Base-by-base conservation (phyloP, 2,329 filamentous ascomycete species). In the Hysterium pulicare region DNA sequence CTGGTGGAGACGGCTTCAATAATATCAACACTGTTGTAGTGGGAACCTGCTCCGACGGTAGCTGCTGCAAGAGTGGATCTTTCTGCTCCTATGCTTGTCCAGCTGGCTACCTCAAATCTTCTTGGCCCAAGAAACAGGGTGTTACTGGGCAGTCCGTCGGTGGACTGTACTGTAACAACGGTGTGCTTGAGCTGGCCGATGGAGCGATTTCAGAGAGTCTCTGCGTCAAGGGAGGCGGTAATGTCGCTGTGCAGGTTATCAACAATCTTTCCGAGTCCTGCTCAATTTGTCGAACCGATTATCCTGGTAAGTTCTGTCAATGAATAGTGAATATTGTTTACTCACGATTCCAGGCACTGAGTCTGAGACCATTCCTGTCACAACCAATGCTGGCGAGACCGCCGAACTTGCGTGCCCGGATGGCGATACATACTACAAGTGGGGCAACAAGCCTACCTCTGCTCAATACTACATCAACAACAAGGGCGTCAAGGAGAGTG, bases 401-500 rank as follows among this genome's bases (percentile, higher is more conserved):
- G 71, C 81, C 47, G 69, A 75, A 26, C 71, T 98, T 51, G 88
- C 87, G 62, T 91, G 88, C 74, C 86, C 91, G 35, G 71, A 85
- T 51, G 81, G 83, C 46, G 63, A 66, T 37, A 75, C 72, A 38
- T 95, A 91, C 75, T 97, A 90, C 75, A 70, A 75, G 48, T 95
- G 88, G 87, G 55, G 87, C 59, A 79, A 79, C 56, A 78, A 78
- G 66, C 57, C 72, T 38, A 97, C 93, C 40, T 90, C 88, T 36
- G 90, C 90, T 33, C 93, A 97, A 72, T 97, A 95, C 79, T 98
- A 98, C 66, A 79, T 97, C 71, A 97, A 97, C 79, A 86, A 86
- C 58, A 77, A 81, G 55, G 90, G 89, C 47, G 74, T 86, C 40
- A 57, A 70, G 15, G 71, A 82, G 45, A 66, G 81, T 51, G 70